phyloP scores from a whole-genome alignment of 2,329 filamentous ascomycete species.

The Cadophora luteo-olivacea region DNA sequence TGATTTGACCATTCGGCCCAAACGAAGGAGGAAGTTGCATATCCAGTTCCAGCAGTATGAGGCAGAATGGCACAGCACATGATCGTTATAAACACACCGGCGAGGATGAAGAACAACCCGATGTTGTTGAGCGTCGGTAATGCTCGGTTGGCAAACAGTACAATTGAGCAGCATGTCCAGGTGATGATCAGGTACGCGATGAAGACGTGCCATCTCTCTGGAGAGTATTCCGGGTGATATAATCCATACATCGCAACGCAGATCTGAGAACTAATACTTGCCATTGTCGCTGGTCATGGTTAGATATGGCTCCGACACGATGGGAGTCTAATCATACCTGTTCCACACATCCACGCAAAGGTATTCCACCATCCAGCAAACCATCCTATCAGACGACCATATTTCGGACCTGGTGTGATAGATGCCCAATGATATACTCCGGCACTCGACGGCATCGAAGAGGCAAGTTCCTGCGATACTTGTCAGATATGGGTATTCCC shows the following conservation, averaged over 20 bases:
- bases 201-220: conserved; percentile 58
- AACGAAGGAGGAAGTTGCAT: conserved; percentile 46
- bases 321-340: conserved; percentile 27
- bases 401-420: conserved; percentile 53
- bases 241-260: conserved; percentile 56
- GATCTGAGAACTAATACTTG: conserved; percentile 51
- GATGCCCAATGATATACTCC: conserved; percentile 60
- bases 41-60: conserved; percentile 48
- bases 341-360: conserved; percentile 50
- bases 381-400: conserved; percentile 54
- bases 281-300: conserved; percentile 34
- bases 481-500: conserved; percentile 4
- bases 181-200: conserved; percentile 54
- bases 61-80: conserved; percentile 58
- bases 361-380: conserved; percentile 60
- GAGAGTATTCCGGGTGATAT: conserved; percentile 52
- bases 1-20: conserved; percentile 54
- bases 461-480: conserved; percentile 37
- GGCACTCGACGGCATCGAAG: conserved; percentile 39
- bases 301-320: not conserved
- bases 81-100: conserved; percentile 58
- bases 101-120: conserved; percentile 59
- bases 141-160: conserved; percentile 61
- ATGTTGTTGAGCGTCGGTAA: conserved; percentile 60
- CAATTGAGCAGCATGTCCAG: conserved; percentile 52